phyloP scores from a whole-genome alignment of 352 stramenopile species.

The Globisporangium uncinulatum region DNA sequence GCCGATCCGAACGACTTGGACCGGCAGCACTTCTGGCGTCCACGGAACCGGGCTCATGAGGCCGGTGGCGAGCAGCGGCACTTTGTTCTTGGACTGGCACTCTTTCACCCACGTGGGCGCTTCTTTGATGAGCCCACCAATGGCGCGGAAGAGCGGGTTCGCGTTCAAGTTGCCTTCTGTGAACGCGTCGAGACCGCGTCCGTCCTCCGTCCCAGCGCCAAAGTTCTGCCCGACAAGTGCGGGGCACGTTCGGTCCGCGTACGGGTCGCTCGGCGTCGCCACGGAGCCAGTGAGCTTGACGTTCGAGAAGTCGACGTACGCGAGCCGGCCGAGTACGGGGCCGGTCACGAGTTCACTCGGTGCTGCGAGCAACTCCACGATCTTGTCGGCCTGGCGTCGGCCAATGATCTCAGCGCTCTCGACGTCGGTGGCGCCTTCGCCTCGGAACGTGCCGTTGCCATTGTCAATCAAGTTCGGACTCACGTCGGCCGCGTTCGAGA shows the following conservation, averaged over 20 bases:
- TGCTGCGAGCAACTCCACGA: constrained; percentile 19
- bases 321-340: constrained; percentile 22
- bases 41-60: constrained; percentile 38
- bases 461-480: constrained; percentile 44
- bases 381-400: constrained; percentile 24
- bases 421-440: constrained; percentile 27
- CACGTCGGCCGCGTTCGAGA: constrained; percentile 42
- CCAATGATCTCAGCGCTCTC: constrained; percentile 42
- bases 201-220: constrained; percentile 40
- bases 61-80: constrained; percentile 29
- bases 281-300: constrained; percentile 23
- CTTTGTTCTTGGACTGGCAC: constrained; percentile 36
- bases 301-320: constrained; percentile 46
- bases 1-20: constrained; percentile 52
- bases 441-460: constrained; percentile 36
- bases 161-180: constrained; percentile 34
- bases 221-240: constrained; percentile 48
- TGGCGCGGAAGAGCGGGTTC: constrained; percentile 23
- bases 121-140: constrained; percentile 21
- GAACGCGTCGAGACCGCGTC: constrained; percentile 24
- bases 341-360: constrained; percentile 22
- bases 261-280: constrained; percentile 18
- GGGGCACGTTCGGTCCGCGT: constrained; percentile 33
- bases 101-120: constrained; percentile 30
- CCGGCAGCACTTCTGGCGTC: constrained; percentile 39